phyloP scores from a whole-genome alignment of 441 rosid species.

The Erodium moschatum region DNA sequence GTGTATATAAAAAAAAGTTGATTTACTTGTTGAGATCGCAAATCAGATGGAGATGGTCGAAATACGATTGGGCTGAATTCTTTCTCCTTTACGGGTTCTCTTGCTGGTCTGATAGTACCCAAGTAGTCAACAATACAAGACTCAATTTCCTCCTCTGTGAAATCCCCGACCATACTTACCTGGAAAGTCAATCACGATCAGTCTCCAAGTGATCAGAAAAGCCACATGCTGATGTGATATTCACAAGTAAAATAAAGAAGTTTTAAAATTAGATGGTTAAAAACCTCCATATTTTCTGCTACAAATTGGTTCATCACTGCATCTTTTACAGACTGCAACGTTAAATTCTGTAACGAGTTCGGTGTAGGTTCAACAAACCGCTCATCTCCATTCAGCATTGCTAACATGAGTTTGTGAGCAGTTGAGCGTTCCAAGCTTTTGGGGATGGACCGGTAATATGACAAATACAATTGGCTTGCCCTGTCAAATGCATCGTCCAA shows the following conservation, averaged over 20 bases:
- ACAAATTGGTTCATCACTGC: conserved; percentile 96
- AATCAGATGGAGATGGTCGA: conserved; percentile 62
- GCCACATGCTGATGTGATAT: background rate
- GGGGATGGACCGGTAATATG: conserved; percentile 92
- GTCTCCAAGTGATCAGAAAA: conserved; percentile 18
- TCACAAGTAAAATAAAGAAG: background rate
- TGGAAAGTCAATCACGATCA: conserved; percentile 21
- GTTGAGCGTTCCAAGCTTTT: conserved; percentile 99
- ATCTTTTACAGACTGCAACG: conserved; percentile 66
- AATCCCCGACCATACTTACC: conserved; percentile 97
- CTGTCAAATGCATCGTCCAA: conserved; percentile 98
- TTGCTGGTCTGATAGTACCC: conserved; percentile 73
- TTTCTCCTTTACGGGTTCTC: conserved; percentile 29
- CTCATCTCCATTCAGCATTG: conserved; percentile 97
- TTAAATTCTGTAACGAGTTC: conserved; percentile 63
- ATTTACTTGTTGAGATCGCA: conserved; percentile 73
- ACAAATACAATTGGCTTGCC: conserved; percentile 86
- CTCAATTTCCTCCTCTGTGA: conserved; percentile 79
- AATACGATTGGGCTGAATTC: conserved; percentile 53
- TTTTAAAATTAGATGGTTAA: conserved; percentile 18
- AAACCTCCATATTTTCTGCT: conserved; percentile 94
- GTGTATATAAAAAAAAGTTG: conserved; percentile 18
- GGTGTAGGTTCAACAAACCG: conserved; percentile 96
- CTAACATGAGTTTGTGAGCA: conserved; percentile 95
- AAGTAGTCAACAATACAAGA: conserved; percentile 80